These are phyloP conservation scores for Blastomyces percursus DNA, from an alignment of 2,329 filamentous ascomycete genomes.

Conservation along the genomic window DNA sequence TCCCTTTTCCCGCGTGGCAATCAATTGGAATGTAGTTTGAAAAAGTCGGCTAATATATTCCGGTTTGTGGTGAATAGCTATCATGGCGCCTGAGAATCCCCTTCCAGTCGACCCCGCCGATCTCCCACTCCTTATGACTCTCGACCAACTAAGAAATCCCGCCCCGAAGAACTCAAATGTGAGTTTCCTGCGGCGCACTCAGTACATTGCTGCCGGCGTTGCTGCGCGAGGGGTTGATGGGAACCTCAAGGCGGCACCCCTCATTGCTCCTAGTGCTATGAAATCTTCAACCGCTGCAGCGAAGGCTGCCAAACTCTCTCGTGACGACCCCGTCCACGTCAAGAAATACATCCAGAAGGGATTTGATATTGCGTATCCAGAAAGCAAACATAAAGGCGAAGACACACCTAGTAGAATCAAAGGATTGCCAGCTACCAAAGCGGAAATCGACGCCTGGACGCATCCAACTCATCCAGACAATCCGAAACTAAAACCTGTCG, in stretches of 20 bases:
- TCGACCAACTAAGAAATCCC: conserved; percentile 75
- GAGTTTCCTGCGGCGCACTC: conserved; percentile 88
- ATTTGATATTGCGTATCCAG: conserved; percentile 54
- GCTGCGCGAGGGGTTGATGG: conserved; percentile 25
- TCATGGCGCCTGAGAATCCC: conserved; percentile 63
- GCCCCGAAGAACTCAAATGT: conserved; percentile 66
- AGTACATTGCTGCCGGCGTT: conserved; percentile 58
- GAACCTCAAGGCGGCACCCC: conserved; percentile 7
- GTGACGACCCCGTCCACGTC: conserved; percentile 51
- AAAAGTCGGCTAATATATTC: background rate
- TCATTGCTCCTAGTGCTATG: background rate
- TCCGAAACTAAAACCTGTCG: conserved; percentile 45
- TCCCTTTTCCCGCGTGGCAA: background rate
- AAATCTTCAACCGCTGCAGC: conserved; percentile 17
- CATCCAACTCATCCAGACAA: conserved; percentile 50
- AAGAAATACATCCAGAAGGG: conserved; percentile 51
- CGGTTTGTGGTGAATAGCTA: conserved; percentile 44
- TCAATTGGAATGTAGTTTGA: background rate
- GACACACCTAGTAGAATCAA: conserved; percentile 44
- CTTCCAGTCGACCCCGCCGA: conserved; percentile 73
- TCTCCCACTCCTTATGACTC: conserved; percentile 67
- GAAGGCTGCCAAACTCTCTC: conserved; percentile 25
- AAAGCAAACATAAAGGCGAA: conserved; percentile 48
- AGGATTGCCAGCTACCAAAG: conserved; percentile 42
- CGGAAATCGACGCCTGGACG: conserved; percentile 49